phyloP scores from a whole-genome alignment of 2,329 filamentous ascomycete genomes.

The Fusarium subglutinans region DNA sequence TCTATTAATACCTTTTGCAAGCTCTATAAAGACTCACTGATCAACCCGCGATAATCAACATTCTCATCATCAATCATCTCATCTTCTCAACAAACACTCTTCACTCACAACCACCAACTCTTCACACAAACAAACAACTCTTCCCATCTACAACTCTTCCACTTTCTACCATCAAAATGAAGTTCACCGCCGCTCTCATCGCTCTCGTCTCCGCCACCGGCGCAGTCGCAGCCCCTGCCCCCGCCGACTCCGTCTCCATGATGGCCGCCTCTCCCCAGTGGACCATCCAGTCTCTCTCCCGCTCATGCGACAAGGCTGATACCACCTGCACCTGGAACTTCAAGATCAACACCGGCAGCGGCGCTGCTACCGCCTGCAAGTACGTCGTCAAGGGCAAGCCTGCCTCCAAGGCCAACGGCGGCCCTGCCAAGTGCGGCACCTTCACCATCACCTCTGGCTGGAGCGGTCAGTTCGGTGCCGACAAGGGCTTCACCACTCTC shows the following conservation, averaged over 20 bases:
- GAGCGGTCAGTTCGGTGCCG: conserved; percentile 63
- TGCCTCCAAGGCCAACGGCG: conserved; percentile 51
- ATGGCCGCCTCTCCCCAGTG: conserved; percentile 52
- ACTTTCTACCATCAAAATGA: conserved; percentile 48
- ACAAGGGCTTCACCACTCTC: conserved; percentile 63
- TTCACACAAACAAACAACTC: not conserved
- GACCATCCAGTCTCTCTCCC: conserved; percentile 53
- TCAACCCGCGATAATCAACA: not conserved
- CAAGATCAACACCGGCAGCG: conserved; percentile 54
- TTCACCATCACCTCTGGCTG: conserved; percentile 64
- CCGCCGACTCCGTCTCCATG: conserved; percentile 47
- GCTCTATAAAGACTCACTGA: conserved; percentile 12
- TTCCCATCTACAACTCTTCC: not conserved
- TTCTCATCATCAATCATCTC: conserved; percentile 23
- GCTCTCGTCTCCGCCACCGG: conserved; percentile 44
- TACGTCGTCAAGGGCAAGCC: conserved; percentile 44
- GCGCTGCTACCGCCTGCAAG: conserved; percentile 46
- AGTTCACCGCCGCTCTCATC: conserved; percentile 52
- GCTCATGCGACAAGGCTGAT: conserved; percentile 51
- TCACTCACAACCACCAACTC: not conserved
- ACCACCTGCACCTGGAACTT: conserved; percentile 56
- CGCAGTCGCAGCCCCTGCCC: conserved; percentile 48
- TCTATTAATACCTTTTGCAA: conserved; percentile 17
- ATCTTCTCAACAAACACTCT: conserved; percentile 13
- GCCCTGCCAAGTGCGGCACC: conserved; percentile 54